phyloP scores from a whole-genome alignment of 345 rosid genomes.

The Gynandropsis gynandra region DNA sequence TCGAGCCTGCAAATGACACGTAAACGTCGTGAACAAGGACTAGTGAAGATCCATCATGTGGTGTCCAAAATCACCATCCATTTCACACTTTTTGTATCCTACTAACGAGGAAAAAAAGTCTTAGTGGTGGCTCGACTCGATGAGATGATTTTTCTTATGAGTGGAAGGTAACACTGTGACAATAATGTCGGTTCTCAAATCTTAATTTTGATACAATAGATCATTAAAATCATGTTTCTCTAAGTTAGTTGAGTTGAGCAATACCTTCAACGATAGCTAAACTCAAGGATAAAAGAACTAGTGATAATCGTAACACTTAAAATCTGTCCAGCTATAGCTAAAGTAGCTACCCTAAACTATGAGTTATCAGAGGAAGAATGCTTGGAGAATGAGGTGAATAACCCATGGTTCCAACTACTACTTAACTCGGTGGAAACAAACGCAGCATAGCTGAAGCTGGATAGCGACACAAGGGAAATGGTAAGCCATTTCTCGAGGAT shows the following conservation, averaged over 20 bases:
- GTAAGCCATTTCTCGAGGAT: constrained; percentile 96
- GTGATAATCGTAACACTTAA: constrained; percentile 72
- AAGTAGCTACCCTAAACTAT: constrained; percentile 79
- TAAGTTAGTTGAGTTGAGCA: constrained; percentile 79
- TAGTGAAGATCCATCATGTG: no score
- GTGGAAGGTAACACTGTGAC: no score
- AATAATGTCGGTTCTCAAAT: no score
- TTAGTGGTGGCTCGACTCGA: no score
- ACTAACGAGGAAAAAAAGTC: no score
- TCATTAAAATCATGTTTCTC: constrained; percentile 92
- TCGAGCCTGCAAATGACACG: no score
- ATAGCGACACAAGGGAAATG: constrained; percentile 77
- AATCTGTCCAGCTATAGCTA: constrained; percentile 77
- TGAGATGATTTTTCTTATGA: no score
- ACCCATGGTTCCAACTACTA: constrained; percentile 97
- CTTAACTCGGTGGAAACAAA: constrained; percentile 84
- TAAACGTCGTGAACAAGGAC: no score
- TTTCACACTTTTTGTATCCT: no score
- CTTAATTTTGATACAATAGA: no score
- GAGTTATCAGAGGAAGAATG: constrained; percentile 90
- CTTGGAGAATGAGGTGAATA: constrained; percentile 94
- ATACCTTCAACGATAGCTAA: constrained; percentile 66
- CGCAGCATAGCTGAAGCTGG: constrained; percentile 92
- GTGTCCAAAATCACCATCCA: no score
- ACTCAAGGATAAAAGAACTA: constrained; percentile 76